These are phyloP conservation scores for Exophiala phaeomuriformis DNA, from an alignment of 2,329 filamentous ascomycete genomes.

Conservation along the genomic window DNA sequence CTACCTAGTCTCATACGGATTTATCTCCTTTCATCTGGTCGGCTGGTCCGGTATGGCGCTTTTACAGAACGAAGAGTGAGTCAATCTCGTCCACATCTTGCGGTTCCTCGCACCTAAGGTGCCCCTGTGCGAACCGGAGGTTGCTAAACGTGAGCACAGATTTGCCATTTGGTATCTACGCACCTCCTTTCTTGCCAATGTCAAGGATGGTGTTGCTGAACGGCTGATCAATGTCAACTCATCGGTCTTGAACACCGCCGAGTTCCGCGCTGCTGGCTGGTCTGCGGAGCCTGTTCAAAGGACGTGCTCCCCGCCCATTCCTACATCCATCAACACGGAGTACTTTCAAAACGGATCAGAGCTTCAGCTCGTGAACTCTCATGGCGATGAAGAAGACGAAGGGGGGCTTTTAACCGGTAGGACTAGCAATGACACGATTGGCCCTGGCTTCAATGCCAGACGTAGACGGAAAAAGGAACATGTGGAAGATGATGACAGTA, in stretches of 20 bases:
- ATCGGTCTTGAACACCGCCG: slow-evolving; percentile 55
- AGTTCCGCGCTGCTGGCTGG: slow-evolving; percentile 60
- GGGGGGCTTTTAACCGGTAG: slow-evolving; percentile 57
- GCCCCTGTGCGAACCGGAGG: background rate
- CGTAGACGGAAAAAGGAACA: slow-evolving; percentile 49
- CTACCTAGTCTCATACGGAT: too few relatives aligned
- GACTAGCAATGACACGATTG: slow-evolving; percentile 50
- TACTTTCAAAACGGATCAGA: slow-evolving; percentile 51
- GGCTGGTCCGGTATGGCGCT: slow-evolving; percentile 37
- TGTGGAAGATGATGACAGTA: slow-evolving; percentile 58
- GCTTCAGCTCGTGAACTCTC: slow-evolving; percentile 33
- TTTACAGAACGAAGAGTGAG: slow-evolving; percentile 47
- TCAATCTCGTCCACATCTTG: slow-evolving; percentile 5
- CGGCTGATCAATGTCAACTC: slow-evolving; percentile 59
- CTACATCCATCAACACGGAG: slow-evolving; percentile 54
- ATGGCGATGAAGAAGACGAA: slow-evolving; percentile 53
- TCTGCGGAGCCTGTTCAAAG: slow-evolving; percentile 49
- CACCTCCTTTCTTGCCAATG: slow-evolving; percentile 55
- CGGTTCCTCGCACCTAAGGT: background rate
- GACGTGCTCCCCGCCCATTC: slow-evolving; percentile 60
- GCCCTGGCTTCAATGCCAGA: slow-evolving; percentile 44
- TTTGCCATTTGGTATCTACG: slow-evolving; percentile 61
- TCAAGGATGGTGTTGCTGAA: slow-evolving; percentile 60
- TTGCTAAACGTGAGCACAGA: slow-evolving; percentile 32
- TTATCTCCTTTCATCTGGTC: background rate